Evolutionary conservation across 78 protist species (phyloP), one percentile per base, ranked within the genome.

Genomic region (Creolimax fragrantissima): DNA sequence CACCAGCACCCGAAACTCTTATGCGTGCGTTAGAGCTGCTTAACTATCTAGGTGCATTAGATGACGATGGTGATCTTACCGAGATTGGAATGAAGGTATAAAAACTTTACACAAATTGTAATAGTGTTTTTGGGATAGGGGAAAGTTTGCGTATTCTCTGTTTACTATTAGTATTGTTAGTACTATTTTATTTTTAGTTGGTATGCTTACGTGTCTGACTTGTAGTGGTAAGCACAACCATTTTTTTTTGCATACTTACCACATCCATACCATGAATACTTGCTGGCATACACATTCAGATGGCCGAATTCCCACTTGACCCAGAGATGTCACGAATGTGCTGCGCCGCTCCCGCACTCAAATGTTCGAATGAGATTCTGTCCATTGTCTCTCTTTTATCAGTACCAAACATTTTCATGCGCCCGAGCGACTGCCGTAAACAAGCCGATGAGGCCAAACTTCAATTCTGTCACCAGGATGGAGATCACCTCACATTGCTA

Each of bases 291-390:
- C n/a, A n/a, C n/a, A n/a, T 17, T 58, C 74, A 91, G 81, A 98
- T 98, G 98, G 85, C 98, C 44, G 99, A 97, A 91, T 98, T 98
- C 90, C 99, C 99, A 24, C 95, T 99, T 66, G 99, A 99, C 86
- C 99, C 99, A 42, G 98, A 97, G 94, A 91, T 99, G 42, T 74
- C 99, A 3, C 98, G 98, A 92, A 94, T 96, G 97, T 89, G 97
- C 35, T 81, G 97, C 0, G 93, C 94, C 2, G 35, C 94, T 3
- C 81, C 97, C 2, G 47, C 91, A 44, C 41, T 81, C 91, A 81
- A 93, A 44, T 98, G 99, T 90, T 93, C 97, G 32, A 95, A 98
- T 84, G 99, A 98, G 93, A 93, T 96, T 0, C 95, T 98, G 47
- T 85, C 98, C 5, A 94, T 99, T 11, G 96, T 94, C 1, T 96